Conservation (phyloP, 179 eudicot species). For the Spinacia oleracea region DNA sequence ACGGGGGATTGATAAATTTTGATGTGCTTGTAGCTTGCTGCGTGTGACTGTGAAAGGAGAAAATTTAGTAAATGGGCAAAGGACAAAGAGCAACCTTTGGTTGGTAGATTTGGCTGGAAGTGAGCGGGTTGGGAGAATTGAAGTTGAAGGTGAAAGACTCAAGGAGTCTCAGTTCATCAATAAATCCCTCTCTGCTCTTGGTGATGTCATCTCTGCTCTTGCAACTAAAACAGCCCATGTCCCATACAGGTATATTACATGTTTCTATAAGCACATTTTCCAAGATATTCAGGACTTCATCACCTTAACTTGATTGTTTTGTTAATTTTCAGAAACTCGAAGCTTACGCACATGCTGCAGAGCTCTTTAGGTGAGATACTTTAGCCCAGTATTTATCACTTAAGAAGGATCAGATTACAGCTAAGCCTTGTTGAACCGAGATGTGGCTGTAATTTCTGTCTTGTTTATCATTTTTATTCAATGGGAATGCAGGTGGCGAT, state of each 20-base stretch:
- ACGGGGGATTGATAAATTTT: background rate
- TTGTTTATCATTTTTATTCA: background rate
- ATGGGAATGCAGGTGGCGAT: constrained; percentile 71
- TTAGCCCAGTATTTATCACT: background rate
- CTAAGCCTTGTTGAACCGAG: background rate
- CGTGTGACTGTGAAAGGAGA: constrained; percentile 77
- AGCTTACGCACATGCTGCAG: constrained; percentile 92
- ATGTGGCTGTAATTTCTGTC: background rate
- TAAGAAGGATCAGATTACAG: background rate
- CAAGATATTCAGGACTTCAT: background rate
- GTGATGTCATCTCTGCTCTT: constrained; percentile 94
- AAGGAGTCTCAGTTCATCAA: constrained; percentile 97
- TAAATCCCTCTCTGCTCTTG: constrained; percentile 90
- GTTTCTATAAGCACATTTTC: constrained; percentile 5
- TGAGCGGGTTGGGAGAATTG: constrained; percentile 85
- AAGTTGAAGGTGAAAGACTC: constrained; percentile 94
- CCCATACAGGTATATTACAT: constrained; percentile 70
- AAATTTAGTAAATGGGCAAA: constrained; percentile 64
- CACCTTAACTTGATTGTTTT: constrained; percentile 4
- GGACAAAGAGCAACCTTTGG: constrained; percentile 93
- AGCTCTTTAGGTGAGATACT: constrained; percentile 75
- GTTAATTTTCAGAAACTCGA: constrained; percentile 66
- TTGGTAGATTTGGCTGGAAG: constrained; percentile 98
- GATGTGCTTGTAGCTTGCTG: constrained; percentile 58
- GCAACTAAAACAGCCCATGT: constrained; percentile 87